Evolutionary conservation across 2,329 filamentous ascomycete species (phyloP), one percentile per base, ranked within the genome.

Genomic region (Fusarium tricinctum): DNA sequence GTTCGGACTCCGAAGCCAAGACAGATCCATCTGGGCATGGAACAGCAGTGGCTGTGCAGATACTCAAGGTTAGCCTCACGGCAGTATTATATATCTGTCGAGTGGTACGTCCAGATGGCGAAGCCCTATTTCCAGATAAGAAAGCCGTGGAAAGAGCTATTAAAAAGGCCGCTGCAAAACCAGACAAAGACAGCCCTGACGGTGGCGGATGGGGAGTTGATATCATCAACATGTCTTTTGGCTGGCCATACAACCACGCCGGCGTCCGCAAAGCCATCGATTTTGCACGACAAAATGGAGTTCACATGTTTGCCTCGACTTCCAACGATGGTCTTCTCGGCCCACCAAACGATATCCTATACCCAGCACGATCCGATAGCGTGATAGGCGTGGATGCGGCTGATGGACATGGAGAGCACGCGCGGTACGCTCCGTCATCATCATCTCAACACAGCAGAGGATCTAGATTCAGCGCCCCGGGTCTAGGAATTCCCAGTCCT

Each of bases 141-240:
- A 20, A 8, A 2, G 45, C 45, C 4, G 3, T 47, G 10, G 14
- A 35, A 13, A 35, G 9, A 15, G 45, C 45, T 17, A 47, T 47
- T 2, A 47, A 23, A 23, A 47, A 47, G 7, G 30, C 30, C 2
- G 45, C 45, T n/a, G 45, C 45, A 2, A 47, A 35, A 7, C 45
- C 45, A 13, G 30, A 35, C 9, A 47, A 47, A 33, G 4, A 8
- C 15, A 20, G 6, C 6, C n/a, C 45, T 3, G 30, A 23, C 3
- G 30, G 45, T 12, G 45, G 45, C 0, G 45, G 30, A 8, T 47
- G 45, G 45, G 45, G 45, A 3, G 45, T 47, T 8, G 45, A 47
- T 47, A 47, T 47, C 19, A 35, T 47, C 14, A 47, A 47, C 3
- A 47, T 47, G 45, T 47, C 45, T 15, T 47, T 47, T n/a, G 45